These are phyloP conservation scores for Anthracocystis setariae DNA, from an alignment of 1,284 basidiomycete species.

Conservation along the genomic window DNA sequence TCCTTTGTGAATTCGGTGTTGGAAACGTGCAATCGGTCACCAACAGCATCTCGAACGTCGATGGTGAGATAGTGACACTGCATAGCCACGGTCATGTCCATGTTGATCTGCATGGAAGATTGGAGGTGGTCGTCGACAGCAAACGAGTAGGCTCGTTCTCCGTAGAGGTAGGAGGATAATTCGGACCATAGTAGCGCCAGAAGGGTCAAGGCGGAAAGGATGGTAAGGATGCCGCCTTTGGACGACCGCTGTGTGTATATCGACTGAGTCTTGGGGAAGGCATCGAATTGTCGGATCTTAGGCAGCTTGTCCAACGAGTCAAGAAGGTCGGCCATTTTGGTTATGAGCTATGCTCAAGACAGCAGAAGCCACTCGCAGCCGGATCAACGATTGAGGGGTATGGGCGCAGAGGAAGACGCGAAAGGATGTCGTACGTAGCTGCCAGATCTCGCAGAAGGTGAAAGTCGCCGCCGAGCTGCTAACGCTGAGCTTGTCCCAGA, in stretches of 20 bases:
- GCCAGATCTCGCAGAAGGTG: too few species aligned
- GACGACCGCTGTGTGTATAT: slow-evolving; percentile 87
- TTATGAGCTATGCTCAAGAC: neutral
- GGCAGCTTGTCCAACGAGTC: slow-evolving; percentile 61
- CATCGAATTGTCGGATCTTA: slow-evolving; percentile 66
- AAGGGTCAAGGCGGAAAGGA: slow-evolving; percentile 79
- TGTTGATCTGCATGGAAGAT: slow-evolving; percentile 63
- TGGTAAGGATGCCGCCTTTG: slow-evolving; percentile 85
- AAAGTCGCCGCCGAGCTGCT: too few species aligned
- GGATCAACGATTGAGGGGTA: too few species aligned
- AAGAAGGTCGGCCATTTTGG: slow-evolving; percentile 55
- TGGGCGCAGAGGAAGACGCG: too few species aligned
- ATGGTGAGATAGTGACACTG: slow-evolving; percentile 74
- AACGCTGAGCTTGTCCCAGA: too few species aligned
- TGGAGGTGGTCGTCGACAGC: slow-evolving; percentile 53
- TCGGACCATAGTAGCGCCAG: slow-evolving; percentile 84
- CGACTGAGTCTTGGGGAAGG: slow-evolving; percentile 73
- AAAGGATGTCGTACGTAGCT: too few species aligned
- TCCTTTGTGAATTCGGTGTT: slow-evolving; percentile 82
- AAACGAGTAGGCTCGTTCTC: slow-evolving; percentile 74
- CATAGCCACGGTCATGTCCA: slow-evolving; percentile 65
- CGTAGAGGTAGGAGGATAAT: slow-evolving; percentile 87
- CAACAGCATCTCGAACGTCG: slow-evolving; percentile 89
- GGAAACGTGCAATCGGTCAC: slow-evolving; percentile 86
- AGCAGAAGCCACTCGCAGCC: neutral